Evolutionary conservation across 768 basidiomycete species (phyloP), one percentile per base, ranked within the genome.

Genomic region (Leccinum olivaceopallidum): DNA sequence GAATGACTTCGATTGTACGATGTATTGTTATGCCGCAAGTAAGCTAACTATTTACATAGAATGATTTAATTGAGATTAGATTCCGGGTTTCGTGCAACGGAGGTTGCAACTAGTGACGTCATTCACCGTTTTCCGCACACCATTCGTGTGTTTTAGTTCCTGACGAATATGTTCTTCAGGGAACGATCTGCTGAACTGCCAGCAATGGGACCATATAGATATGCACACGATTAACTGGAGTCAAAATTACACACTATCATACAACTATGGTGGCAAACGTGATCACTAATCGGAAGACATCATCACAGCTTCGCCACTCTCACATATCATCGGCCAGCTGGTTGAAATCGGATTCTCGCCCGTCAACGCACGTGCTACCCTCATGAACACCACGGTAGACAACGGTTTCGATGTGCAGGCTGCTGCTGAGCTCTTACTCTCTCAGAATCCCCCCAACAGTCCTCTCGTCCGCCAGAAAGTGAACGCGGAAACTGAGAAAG

Each of bases 211-310:
- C 8, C 18, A 9, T 4, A n/a, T n/a, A 5, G 39, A 18, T n/a
- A 42, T 42, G 4, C 18, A 5, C 18, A n/a, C 18, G 39, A 42
- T n/a, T 18, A 10, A 42, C 8, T n/a, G 9, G 5, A 42, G 9
- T 42, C 39, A 18, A 42, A 7, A 50, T n/a, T 44, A 59, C 37
- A 61, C 16, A 28, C 24, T 36, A 57, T 53, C 55, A 20, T 62
- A 37, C 2, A n/a, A n/a, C n/a, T n/a, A n/a, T n/a, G n/a, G n/a
- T 5, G 14, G 13, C 28, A 30, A 6, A 26, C 22, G 6, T 22
- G 16, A 28, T 8, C 5, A 42, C 30, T 61, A 81, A 62, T 82
- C 79, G 49, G 80, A 80, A n/a, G n/a, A n/a, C n/a, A n/a, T n/a
- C n/a, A n/a, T n/a, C n/a, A n/a, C n/a, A n/a, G n/a, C n/a, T n/a